Evolutionary conservation across 352 stramenopile genomes (phyloP).

Genomic region (Pythium folliculosum): DNA sequence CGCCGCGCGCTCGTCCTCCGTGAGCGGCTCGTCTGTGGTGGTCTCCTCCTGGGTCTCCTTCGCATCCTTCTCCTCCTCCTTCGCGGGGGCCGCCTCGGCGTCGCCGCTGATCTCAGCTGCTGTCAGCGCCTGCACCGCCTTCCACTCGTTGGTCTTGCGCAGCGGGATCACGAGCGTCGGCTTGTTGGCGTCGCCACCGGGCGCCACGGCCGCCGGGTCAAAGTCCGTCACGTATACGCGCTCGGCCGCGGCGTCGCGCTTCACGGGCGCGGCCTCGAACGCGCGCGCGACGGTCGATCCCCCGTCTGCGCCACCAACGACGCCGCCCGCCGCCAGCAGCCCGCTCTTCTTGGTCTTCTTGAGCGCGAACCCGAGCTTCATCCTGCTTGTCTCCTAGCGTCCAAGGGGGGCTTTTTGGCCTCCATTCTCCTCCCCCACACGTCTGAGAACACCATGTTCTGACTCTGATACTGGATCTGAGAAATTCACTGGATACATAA

Average conservation of each 20-base stretch:
- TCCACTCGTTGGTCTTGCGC: conserved; percentile 65
- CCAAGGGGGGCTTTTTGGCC: background rate
- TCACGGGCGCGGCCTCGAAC: conserved; percentile 24
- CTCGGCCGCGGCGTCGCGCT: conserved; percentile 22
- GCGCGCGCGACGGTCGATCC: conserved; percentile 21
- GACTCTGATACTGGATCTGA: background rate
- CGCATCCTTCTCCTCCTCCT: background rate
- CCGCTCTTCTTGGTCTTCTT: conserved; percentile 67
- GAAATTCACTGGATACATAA: background rate
- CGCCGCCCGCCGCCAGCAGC: conserved; percentile 15
- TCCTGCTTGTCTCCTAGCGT: conserved; percentile 10
- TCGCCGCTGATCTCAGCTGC: background rate
- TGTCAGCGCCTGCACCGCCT: background rate
- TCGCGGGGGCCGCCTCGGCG: background rate
- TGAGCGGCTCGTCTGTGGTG: conserved; percentile 11
- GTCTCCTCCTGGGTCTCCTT: background rate
- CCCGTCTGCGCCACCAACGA: background rate
- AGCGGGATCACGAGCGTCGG: conserved; percentile 69
- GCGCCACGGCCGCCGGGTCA: conserved; percentile 42
- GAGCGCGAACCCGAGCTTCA: conserved; percentile 75
- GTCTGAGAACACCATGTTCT: background rate
- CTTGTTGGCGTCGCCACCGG: conserved; percentile 23
- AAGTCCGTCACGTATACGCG: conserved; percentile 83
- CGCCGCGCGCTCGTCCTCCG: conserved; percentile 43
- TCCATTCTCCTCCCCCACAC: background rate